Evolutionary conservation across 1,284 basidiomycete genomes (phyloP).

Genomic region (Apiotrichum sp.): DNA sequence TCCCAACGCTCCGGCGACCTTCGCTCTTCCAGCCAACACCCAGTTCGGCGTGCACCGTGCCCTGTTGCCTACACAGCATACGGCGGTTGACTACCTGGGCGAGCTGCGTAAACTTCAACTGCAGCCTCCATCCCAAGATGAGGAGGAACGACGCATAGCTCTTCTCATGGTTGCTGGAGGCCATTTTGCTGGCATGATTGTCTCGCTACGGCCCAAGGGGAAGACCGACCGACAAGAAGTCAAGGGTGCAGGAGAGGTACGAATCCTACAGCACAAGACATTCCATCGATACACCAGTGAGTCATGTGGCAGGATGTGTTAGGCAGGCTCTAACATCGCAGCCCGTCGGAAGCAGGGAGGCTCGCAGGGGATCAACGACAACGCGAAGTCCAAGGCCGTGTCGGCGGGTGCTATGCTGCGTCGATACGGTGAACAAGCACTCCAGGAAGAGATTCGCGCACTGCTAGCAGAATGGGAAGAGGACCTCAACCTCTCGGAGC

Average conservation of each 20-base stretch:
- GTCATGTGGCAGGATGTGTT: constrained; percentile 17
- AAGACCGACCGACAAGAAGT: constrained; percentile 56
- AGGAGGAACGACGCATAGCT: constrained; percentile 74
- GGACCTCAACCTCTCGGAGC: constrained; percentile 70
- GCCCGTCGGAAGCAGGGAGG: constrained; percentile 97
- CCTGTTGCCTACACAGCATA: constrained; percentile 56
- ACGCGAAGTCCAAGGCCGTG: constrained; percentile 83
- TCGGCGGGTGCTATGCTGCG: constrained; percentile 92
- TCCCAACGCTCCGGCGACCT: constrained; percentile 41
- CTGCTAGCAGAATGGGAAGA: constrained; percentile 76
- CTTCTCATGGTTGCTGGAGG: constrained; percentile 95
- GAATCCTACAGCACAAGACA: constrained; percentile 86
- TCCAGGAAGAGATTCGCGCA: constrained; percentile 85
- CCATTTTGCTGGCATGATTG: constrained; percentile 90
- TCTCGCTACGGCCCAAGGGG: constrained; percentile 52
- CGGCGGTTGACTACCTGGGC: constrained; percentile 41
- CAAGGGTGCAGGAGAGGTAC: constrained; percentile 55
- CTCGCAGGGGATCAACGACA: constrained; percentile 86
- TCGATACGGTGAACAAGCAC: constrained; percentile 87
- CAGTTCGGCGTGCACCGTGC: constrained; percentile 85
- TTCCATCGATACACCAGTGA: constrained; percentile 97
- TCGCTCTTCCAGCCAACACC: constrained; percentile 54
- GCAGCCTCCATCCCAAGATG: constrained; percentile 39
- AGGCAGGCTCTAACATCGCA: constrained; percentile 35
- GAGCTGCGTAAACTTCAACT: constrained; percentile 64